phyloP scores from a whole-genome alignment of 768 basidiomycete species.

The Rubroboletus satanas region DNA sequence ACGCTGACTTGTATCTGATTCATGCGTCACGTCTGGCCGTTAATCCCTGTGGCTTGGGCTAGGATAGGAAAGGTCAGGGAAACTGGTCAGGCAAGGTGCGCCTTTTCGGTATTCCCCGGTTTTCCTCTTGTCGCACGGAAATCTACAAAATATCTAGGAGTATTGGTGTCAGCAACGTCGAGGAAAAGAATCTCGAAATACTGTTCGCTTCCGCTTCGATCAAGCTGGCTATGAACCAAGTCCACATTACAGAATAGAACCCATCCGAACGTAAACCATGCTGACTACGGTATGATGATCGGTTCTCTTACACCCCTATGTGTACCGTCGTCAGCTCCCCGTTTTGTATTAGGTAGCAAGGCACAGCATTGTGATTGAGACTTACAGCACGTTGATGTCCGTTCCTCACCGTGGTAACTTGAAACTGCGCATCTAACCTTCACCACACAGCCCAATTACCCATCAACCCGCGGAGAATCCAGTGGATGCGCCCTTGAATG shows the following conservation, averaged over 20 bases:
- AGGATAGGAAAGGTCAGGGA: conserved; percentile 57
- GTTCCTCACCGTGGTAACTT: conserved; percentile 14
- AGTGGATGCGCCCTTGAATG: conserved; percentile 53
- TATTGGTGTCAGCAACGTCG: conserved; percentile 72
- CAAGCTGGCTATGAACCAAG: conserved; percentile 68
- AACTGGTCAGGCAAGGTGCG: conserved; percentile 56
- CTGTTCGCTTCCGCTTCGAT: conserved; percentile 58
- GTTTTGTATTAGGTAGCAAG: conserved; percentile 54
- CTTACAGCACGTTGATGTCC: conserved; percentile 65
- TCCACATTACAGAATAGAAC: conserved; percentile 18
- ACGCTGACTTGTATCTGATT: conserved; percentile 71
- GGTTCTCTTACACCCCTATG: conserved; percentile 73
- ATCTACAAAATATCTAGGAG: conserved; percentile 39
- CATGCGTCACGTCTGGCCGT: conserved; percentile 51
- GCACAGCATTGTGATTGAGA: conserved; percentile 65
- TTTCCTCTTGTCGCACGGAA: background rate
- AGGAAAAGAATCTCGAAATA: conserved; percentile 47
- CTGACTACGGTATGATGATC: conserved; percentile 25
- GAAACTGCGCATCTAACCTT: background rate
- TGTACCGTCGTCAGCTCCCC: conserved; percentile 48
- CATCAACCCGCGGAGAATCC: conserved; percentile 59
- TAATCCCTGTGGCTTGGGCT: conserved; percentile 59
- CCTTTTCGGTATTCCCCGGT: background rate
- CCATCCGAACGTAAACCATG: background rate
- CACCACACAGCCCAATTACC: conserved; percentile 51